Base-by-base conservation (phyloP, 1,139 yeast species). In the Scheffersomyces illinoinensis region DNA sequence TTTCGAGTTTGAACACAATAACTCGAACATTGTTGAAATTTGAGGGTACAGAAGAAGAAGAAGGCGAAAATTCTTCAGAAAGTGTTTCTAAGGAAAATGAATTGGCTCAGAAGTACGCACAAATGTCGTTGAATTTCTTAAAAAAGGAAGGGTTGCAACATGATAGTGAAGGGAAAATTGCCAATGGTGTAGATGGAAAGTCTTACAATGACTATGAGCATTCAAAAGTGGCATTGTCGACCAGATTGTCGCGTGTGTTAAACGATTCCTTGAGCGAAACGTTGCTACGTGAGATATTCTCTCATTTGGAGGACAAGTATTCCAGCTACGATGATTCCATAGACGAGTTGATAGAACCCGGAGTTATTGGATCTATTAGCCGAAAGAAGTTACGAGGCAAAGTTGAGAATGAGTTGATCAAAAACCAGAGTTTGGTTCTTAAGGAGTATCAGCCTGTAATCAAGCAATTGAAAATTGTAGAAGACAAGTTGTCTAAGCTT, bases 371-470 rank as follows among this genome's bases (percentile, higher is more conserved):
- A 49, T 66, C 68, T 18, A 58, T 69, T 26, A 65, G 72, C 4
- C 66, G 75, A 18, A 69, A 59, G 67, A 82, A 85, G 54, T 76
- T 92, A 58, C 79, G 92, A 57, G 86, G 92, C 53, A 85, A 84
- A 56, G 79, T 92, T 18, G 97, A 92, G 66, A 79, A 80, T n/a
- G 93, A 90, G 59, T 76, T 91, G 52, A 76, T 92, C 58, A 85
- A 83, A 62, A 85, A 85, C 57, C 91, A 91, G 65, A 76, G 85
- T 4, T 68, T 73, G 18, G 78, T 86, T 0, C 76, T 93, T 57
- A 86, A 84, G 64, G 90, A 86, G 58, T 91, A 87, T 65, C 83
- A 80, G 58, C 87, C 90, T 2, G 77, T 86, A 12, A 82, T 87
- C 17, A 76, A 75, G 55, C 80, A 78, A 52, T 75, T 89, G 47